These are phyloP conservation scores for Dysphania ambrosioides DNA, from an alignment of 148 eudicot species.

Conservation along the genomic window DNA sequence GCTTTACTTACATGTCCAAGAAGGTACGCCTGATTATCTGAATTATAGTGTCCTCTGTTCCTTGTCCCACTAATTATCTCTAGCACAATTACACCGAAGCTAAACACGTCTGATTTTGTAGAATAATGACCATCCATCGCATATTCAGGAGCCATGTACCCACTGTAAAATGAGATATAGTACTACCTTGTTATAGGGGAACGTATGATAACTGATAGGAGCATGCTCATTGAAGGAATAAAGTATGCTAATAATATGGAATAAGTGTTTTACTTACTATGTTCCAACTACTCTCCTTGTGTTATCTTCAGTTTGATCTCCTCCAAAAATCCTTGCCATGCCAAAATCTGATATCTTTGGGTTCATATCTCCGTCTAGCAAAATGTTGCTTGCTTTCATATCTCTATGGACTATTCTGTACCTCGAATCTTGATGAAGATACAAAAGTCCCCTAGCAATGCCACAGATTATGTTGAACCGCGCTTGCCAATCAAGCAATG, in stretches of 20 bases:
- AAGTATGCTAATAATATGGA: neutral
- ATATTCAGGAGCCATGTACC: slow-evolving; percentile 59
- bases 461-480: slow-evolving; percentile 69
- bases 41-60: slow-evolving; percentile 31
- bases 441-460: slow-evolving; percentile 63
- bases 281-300: slow-evolving; percentile 73
- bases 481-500: slow-evolving; percentile 50
- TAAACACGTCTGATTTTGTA: slow-evolving; percentile 46
- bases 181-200: neutral
- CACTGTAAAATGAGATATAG: slow-evolving; percentile 19
- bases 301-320: slow-evolving; percentile 60
- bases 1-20: slow-evolving; percentile 38
- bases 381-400: slow-evolving; percentile 70
- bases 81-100: slow-evolving; percentile 47
- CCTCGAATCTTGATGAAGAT: slow-evolving; percentile 79
- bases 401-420: slow-evolving; percentile 70
- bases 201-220: neutral
- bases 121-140: slow-evolving; percentile 42
- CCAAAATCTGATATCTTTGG: slow-evolving; percentile 88
- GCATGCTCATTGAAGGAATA: neutral
- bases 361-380: slow-evolving; percentile 59
- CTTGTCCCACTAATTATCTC: slow-evolving; percentile 40
- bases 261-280: no score
- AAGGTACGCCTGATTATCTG: slow-evolving; percentile 32
- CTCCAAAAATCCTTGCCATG: slow-evolving; percentile 79